Conservation (phyloP, 139 green algal species). For the Tetradesmus obliquus region DNA sequence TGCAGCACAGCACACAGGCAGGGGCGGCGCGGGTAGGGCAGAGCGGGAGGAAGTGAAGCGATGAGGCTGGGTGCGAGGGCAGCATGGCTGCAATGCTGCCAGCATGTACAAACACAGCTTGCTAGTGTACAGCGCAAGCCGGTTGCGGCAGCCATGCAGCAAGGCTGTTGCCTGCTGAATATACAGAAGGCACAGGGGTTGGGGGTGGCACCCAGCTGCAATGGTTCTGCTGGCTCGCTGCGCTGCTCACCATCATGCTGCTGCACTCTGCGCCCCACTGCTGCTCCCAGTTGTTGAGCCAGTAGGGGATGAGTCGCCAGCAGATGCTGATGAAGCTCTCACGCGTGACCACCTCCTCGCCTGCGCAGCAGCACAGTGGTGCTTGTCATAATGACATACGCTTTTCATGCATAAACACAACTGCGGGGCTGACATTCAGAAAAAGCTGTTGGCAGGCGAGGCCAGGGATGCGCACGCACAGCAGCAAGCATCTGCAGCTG, state of each 20-base stretch:
- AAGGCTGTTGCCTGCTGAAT: background rate
- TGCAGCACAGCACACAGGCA: conserved; percentile 49
- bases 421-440: background rate
- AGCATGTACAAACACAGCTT: too few relatives aligned
- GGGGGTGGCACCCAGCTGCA: background rate
- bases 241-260: conserved; percentile 54
- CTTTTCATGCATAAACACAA: background rate
- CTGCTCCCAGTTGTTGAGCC: conserved; percentile 92
- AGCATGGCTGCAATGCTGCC: too few relatives aligned
- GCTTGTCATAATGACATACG: too few relatives aligned
- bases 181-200: too few relatives aligned
- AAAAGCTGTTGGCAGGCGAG: background rate
- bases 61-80: background rate
- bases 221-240: background rate
- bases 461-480: background rate
- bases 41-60: background rate
- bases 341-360: conserved; percentile 83
- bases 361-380: conserved; percentile 46
- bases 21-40: conserved; percentile 1
- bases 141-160: background rate
- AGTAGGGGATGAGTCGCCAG: conserved; percentile 91
- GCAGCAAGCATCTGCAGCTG: conserved; percentile 1
- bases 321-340: conserved; percentile 86
- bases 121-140: too few relatives aligned
- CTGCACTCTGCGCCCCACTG: conserved; percentile 72